These are phyloP conservation scores for Fusarium agapanthi DNA, from an alignment of 2,329 filamentous ascomycete species.

Conservation along the genomic window DNA sequence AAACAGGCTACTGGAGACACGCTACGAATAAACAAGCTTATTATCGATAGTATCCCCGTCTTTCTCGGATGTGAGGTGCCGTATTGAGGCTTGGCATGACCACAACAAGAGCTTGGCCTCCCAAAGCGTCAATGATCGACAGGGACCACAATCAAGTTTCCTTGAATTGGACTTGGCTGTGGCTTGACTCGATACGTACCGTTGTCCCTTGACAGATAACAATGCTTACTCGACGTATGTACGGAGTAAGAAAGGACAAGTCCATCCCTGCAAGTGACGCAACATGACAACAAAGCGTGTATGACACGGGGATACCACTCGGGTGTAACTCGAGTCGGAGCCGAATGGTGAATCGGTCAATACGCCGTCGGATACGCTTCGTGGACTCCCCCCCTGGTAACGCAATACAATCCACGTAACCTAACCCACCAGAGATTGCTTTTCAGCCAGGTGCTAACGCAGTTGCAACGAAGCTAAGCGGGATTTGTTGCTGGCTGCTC, in stretches of 20 bases:
- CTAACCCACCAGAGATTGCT: background rate
- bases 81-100: conserved; percentile 21
- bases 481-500: background rate
- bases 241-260: background rate
- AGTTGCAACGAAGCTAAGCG: background rate
- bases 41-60: conserved; percentile 22
- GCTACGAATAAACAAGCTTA: conserved; percentile 26
- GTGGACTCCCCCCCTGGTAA: background rate
- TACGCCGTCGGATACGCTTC: background rate
- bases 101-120: background rate
- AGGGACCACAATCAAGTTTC: conserved; percentile 19
- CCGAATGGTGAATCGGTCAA: conserved; percentile 1
- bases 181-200: conserved; percentile 3
- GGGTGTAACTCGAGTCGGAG: conserved; percentile 6
- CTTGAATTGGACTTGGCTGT: background rate
- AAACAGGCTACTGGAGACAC: conserved; percentile 30
- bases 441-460: background rate
- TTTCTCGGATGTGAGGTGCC: conserved; percentile 26
- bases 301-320: background rate
- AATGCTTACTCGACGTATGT: background rate
- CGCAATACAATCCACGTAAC: background rate
- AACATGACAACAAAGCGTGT: conserved; percentile 2
- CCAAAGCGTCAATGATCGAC: conserved; percentile 12
- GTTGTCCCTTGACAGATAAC: background rate
- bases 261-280: background rate